Base-by-base conservation (phyloP, 1,139 yeast genomes). In the Blastobotrys capitulatus region DNA sequence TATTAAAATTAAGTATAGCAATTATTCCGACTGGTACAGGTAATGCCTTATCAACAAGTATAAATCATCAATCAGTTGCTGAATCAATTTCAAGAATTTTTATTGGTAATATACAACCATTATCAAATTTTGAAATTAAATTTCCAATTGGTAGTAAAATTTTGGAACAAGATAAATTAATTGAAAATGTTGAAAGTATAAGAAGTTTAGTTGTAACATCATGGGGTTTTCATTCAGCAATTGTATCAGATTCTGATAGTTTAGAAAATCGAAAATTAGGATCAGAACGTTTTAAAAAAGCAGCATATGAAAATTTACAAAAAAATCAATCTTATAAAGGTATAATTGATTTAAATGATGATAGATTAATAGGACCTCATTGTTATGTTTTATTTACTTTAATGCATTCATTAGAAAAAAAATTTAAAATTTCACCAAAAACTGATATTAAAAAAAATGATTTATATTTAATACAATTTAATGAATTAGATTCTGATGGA, bases 11-110 rank as follows among this genome's bases (percentile, higher is more conserved):
- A 27, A 59, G 54, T 46, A 75, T 86, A 1, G 68, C 73, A 10
- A 76, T 81, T 2, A 68, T 89, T 20, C 95, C 97, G 0, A 74
- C 82, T 49, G 97, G 97, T 1, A 83, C 96, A 0, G 97, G 96
- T 0, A 89, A 89, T 62, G 89, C 95, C 8, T 70, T 87, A 49
- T 78, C 88, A 1, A 75, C 78, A 18, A 82, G 95, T 0, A 59
- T 83, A 9, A 81, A 79, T 1, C 60, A 80, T 16, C 59, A 61
- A 13, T 71, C 71, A 26, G 66, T 75, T 1, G 60, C 73, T 5
- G 70, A 72, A 0, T 71, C 84, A 0, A 62, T 73, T 5, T 67
- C 69, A 32, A 67, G 78, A 6, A 60, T 84, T 12, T 67, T 74
- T 31, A 48, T 54, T 2, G 71, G 70, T 2, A 34, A 50, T 0